Evolutionary conservation across 2,329 filamentous ascomycete genomes (phyloP), one percentile per base, ranked within the genome.

Genomic region (Fusarium tanahbumbuense): DNA sequence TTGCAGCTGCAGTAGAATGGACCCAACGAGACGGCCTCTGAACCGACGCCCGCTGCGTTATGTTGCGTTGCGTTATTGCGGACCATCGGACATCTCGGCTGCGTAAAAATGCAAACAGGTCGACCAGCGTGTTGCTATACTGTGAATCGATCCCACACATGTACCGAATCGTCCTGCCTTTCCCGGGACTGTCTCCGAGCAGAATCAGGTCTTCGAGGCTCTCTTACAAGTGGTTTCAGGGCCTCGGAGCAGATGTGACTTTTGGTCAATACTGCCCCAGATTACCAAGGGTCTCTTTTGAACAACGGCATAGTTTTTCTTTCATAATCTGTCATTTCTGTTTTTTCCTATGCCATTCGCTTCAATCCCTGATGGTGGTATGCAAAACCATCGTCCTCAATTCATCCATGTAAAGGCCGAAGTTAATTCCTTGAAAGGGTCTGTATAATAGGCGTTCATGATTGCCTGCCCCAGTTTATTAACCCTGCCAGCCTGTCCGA

Each of bases 1-100:
- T 53, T 53, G 57, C 61, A 72, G 71, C 73, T 64, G 55, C 45
- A 64, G 56, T 71, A 64, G 56, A 65, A 64, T 52, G 45, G 48
- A 30, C 34, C 56, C 42, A 57, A 56, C 37, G 47, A 61, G 56
- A 52, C 42, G 52, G 62, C 45, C 22, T 60, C 40, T 55, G 53
- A 46, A 37, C 44, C 49, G 46, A 53, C 45, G 28, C 16, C 47
- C 52, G 40, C 41, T 57, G 59, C 40, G 46, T 46, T 23, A 13
- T 34, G 32, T 34, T 34, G 32, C 30, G 15, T 34, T 34, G 32
- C 32, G 8, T 18, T 34, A 42, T 41, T 67, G 50, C 50, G n/a
- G 40, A 50, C 22, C 42, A 37, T 48, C 5, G 32, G 41, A 42
- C 48, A 67, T 55, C 48, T 67, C 67, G 66, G 66, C 57, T 60